Base-by-base conservation (phyloP, 75 land plant genomes). In the Gnetum montanum region DNA sequence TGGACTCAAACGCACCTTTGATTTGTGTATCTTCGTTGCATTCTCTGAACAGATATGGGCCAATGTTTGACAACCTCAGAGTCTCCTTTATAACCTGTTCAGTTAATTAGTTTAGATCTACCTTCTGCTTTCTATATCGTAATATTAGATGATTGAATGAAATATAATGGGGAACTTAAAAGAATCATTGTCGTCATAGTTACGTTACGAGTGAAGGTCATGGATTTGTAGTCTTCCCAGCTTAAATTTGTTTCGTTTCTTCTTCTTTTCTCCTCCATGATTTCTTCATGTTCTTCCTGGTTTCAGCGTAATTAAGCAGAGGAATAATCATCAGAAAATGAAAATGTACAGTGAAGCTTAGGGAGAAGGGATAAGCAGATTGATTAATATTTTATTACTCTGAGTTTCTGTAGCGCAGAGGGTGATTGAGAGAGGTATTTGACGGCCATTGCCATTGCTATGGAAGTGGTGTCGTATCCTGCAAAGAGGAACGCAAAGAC, bases 81-180 rank as follows among this genome's bases (percentile, higher is more conserved):
- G 70, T 67, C 63, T 70, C 73, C 3, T 60, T 66, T 41, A 70
- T 62, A 36, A 70, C 71, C 73, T 70, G 72, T 50, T 16, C 22
- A n/a, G 3, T 40, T 40, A 13, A 13, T 13, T 12, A 12, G 3
- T 12, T 40, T 13, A 40, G n/a, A 12, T 13, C 43, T 40, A 16
- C 43, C 13, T 13, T 12, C 3, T 13, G 3, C n/a, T 4, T 5
- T 15, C 12, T 3, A 13, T 15, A 15, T 15, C 3, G 0, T 3
- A 13, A 40, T 40, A 40, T 40, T 13, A 2, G 2, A 13, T 2
- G 3, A 8, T 8, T 13, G 1, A 37, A 38, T 12, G 16, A 40
- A 0, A 40, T 40, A 40, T 16, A 40, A 8, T n/a, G n/a, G n/a
- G n/a, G n/a, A n/a, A n/a, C n/a, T n/a, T n/a, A n/a, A n/a, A n/a